Evolutionary conservation across 2,329 filamentous ascomycete genomes (phyloP), one percentile per base, ranked within the genome.

Genomic region (Hymenoscyphus occultus): DNA sequence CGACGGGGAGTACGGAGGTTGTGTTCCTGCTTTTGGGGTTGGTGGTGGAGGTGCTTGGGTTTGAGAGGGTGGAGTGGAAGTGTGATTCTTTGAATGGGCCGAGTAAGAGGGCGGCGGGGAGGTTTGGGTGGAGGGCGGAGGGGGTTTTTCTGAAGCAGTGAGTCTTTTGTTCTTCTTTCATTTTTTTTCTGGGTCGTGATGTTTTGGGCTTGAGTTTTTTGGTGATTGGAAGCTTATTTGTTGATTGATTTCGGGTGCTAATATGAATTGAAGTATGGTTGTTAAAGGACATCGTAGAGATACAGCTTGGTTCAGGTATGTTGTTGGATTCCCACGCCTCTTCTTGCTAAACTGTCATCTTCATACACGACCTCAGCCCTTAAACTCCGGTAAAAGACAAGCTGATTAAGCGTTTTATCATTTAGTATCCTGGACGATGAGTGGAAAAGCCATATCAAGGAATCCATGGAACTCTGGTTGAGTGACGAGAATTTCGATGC

Each of bases 11-110:
- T 0, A 89, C 86, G 0, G 87, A 89, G 72, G 79, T 81, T 0
- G 79, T 84, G 66, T 87, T 83, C 66, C 76, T 89, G 1, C 73
- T 88, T n/a, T 78, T 84, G 56, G 76, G 77, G 45, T 78, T 85
- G 63, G 80, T 80, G 0, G 84, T 89, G 68, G 81, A 83, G 3
- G 78, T 80, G 1, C 72, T 88, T 28, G 79, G 82, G 0, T 87
- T 85, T 71, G 74, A 81, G 3, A 78, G 87, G 7, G 80, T 87
- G 3, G 86, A 89, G 73, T 90, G 87, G 86, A 90, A 89, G 70
- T 86, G 84, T 62, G 81, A 89, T 71, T 69, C 78, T 16, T 75
- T 86, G 12, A 90, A 90, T 71, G 77, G 70, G 42, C 77, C 81
- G 0, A 87, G 84, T 56, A 76, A 79, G 14, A 76, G 80, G 3